A percentile compares a stretch with the other conserved stretches of the same genome.
Conservation (phyloP, 176 grass and related monocot species). For the Lolium rigidum region DNA sequence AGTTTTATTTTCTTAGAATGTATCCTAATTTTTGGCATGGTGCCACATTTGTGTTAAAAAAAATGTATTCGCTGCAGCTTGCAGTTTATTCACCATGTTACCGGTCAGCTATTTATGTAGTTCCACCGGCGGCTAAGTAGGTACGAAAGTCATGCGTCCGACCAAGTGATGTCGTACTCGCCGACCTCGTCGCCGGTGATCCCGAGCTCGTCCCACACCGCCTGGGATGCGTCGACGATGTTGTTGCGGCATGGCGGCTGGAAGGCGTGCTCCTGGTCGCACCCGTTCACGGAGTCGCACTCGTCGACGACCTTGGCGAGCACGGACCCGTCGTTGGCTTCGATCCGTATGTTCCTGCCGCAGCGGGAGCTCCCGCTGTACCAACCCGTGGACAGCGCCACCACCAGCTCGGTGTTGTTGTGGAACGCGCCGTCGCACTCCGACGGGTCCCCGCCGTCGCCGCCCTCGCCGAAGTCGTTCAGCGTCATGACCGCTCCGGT, state of each 20-base stretch:
- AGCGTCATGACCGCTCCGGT: slow-evolving; percentile 6
- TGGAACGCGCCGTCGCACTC: slow-evolving; percentile 48
- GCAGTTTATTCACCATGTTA: too few species aligned
- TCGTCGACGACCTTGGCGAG: slow-evolving; percentile 70
- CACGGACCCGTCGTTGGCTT: slow-evolving; percentile 51
- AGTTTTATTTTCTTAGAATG: background rate
- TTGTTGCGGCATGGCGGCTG: slow-evolving; percentile 64
- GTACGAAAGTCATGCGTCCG: slow-evolving; percentile 31
- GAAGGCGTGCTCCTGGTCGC: slow-evolving; percentile 57
- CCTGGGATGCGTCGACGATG: slow-evolving; percentile 61
- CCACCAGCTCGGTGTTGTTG: slow-evolving; percentile 40
- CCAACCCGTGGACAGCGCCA: slow-evolving; percentile 72
- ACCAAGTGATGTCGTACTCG: slow-evolving; percentile 51
- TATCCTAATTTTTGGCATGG: too few species aligned
- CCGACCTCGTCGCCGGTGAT: slow-evolving; percentile 45
- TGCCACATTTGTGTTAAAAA: background rate
- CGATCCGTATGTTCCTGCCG: slow-evolving; percentile 44
- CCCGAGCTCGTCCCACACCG: slow-evolving; percentile 49
- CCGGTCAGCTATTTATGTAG: too few species aligned
- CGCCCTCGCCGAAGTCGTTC: background rate
- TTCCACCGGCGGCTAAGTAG: too few species aligned
- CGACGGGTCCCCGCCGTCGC: slow-evolving; percentile 15
- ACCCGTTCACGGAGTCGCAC: slow-evolving; percentile 60
- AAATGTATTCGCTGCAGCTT: too few species aligned
- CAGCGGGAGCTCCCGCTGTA: slow-evolving; percentile 45